A percentile compares a stretch with the other conserved stretches of the same genome.
Conservation (phyloP, 371 early-diverging fungal genomes). For the Cokeromyces recurvatus region DNA sequence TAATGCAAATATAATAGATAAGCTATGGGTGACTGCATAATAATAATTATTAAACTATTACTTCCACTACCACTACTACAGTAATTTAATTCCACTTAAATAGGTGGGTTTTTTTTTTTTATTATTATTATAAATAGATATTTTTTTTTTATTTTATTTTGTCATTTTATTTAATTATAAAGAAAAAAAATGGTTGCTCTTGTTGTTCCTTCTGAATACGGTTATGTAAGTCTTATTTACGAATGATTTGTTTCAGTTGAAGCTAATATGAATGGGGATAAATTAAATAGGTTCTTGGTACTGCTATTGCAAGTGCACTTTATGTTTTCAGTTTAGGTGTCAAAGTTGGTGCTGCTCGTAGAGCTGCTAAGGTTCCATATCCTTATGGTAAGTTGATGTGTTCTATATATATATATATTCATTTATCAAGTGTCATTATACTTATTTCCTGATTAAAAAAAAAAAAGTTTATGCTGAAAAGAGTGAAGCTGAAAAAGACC, state of each 20-base stretch:
- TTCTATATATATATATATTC: not conserved
- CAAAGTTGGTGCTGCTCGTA: slow-evolving; percentile 56
- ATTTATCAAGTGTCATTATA: too few species aligned
- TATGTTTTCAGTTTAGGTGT: slow-evolving; percentile 42
- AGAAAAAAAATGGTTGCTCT: slow-evolving; percentile 32
- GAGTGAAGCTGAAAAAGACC: slow-evolving; percentile 53
- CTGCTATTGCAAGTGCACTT: slow-evolving; percentile 36
- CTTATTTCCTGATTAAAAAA: too few species aligned
- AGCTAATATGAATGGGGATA: not conserved
- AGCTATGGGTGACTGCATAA: too few species aligned
- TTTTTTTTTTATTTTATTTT: too few species aligned
- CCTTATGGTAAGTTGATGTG: slow-evolving; percentile 49
- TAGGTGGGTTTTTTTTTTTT: too few species aligned
- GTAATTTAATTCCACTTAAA: too few species aligned
- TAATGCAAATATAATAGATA: too few species aligned
- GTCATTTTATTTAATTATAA: not conserved
- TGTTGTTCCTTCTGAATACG: slow-evolving; percentile 52
- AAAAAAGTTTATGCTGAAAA: slow-evolving; percentile 52
- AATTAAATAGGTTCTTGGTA: slow-evolving; percentile 37
- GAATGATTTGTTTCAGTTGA: not conserved
- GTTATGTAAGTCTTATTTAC: slow-evolving; percentile 46
- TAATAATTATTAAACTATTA: too few species aligned
- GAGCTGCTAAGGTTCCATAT: slow-evolving; percentile 55
- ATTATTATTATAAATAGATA: too few species aligned
- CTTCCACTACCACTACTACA: too few species aligned